Evolutionary conservation across 176 grass and related monocot species (phyloP), one percentile per base, ranked within the genome.

Genomic region (Musa troglodytarum): DNA sequence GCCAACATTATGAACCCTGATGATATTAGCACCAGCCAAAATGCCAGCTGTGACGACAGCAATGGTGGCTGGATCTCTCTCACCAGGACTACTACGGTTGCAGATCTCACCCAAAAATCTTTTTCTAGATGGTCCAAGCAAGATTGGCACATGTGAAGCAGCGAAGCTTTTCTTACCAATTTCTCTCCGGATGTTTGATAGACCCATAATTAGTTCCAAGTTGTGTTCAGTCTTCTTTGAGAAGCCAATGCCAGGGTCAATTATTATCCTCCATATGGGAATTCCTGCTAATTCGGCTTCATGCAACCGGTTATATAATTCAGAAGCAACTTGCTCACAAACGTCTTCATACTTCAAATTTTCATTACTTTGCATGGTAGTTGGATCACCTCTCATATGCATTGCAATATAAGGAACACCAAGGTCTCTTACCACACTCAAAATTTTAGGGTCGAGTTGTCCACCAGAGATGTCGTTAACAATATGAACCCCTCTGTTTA

Each of bases 241-340:
- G 78, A 97, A 97, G 3, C 90, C 88, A 72, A 97, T 83, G 54
- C 94, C 94, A 11, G 94, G 94, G 76, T 97, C 94, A 80, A 92
- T 34, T 54, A 93, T 80, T 64, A 97, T 87, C 80, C 94, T 85
- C 90, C 94, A 97, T 77, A 93, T 73, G 0, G 94, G 90, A 77
- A 97, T 89, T 10, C 87, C 90, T 54, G 81, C 83, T 50, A 88
- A 51, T 54, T 93, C 94, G 8, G 88, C 90, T 80, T 76, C 72
- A 79, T 68, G 88, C 58, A 97, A 20, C 56, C 21, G 63, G 50
- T 54, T 10, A 26, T 88, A 85, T 76, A 97, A 81, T 80, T 93
- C 94, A 43, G 53, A 90, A 81, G 90, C 90, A 83, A 97, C 78
- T 69, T 93, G 83, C 13, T 80, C 85, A 72, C 87, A 90, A 51